Base-by-base conservation (phyloP, 306 rosid genomes). In the Prinsepia uniflora region DNA sequence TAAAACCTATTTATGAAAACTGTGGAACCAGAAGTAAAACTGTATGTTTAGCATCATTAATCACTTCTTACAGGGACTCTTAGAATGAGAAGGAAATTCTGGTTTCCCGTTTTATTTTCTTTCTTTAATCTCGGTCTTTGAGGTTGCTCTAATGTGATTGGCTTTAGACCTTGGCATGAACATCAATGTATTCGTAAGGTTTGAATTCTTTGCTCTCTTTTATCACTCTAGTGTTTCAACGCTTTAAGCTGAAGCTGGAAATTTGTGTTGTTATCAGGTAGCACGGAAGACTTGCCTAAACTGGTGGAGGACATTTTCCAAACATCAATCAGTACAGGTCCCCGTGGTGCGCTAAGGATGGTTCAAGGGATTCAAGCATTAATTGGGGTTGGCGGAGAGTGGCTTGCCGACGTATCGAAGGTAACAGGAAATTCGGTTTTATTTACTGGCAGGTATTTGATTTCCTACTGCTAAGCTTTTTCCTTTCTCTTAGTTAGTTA, bases 301-400 rank as follows among this genome's bases (percentile, higher is more conserved):
- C 82, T 94, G 79, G 84, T 94, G 75, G 99, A 94, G 78, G 99
- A 94, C 80, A 91, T 94, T 78, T 81, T 91, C 45, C 89, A 83
- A 80, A 94, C 97, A 70, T 89, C 99, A 43, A 55, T 90, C 44
- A 68, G 79, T 66, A 94, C 99, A 2, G 99, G 97, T 71, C 97
- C 99, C 9, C 82, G 96, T 50, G 99, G 97, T 53, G 89, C 88
- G 58, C 43, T 91, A 30, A 86, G 97, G 80, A 63, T 94, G 80
- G 97, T 82, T 72, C 99, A 94, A 80, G 97, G 95, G 19, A 79
- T 94, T 79, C 97, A 89, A 81, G 99, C 91, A 17, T 84, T 94
- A 63, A 3, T 94, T 19, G 97, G 95, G 13, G 97, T 94, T 59
- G 92, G 99, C 72, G 85, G 92, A 66, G 99, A 94, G 84, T 91